Evolutionary conservation across 257 asterid species (phyloP), one percentile per base, ranked within the genome.

Genomic region (Apocynum venetum): DNA sequence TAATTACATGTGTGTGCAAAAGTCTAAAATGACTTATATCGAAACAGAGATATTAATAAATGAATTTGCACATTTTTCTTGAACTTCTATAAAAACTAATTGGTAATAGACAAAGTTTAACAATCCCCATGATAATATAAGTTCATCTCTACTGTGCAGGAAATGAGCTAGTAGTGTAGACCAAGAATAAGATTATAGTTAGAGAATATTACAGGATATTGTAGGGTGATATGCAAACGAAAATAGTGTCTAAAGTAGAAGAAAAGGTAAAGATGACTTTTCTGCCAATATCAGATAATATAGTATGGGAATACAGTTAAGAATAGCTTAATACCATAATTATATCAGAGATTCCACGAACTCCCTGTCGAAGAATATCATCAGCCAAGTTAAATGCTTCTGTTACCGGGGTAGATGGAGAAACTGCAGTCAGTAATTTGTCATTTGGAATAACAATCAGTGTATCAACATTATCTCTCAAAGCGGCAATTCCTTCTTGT

Each of bases 371-470:
- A 78, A 94, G 97, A 84, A 91, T 91, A 82, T 94, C 97, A 91
- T 91, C 98, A 81, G 98, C 98, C 80, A 94, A 89, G 88, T 91
- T 91, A 87, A 94, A 94, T 36, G 98, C 98, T 84, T 94, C 98
- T 55, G 97, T 92, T 55, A 94, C 97, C 53, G 98, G 98, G 14
- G 98, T 94, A 71, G 97, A 91, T 82, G 97, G 87, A 81, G 98
- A 91, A 83, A 94, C 96, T 48, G 97, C 97, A 66, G 93, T 90
- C 80, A 92, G 83, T 73, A 92, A 81, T 87, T 90, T 94, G 84
- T 94, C 98, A 77, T 94, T 92, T 81, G 98, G 97, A 83, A 94
- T 94, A 80, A 94, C 96, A 84, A 94, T 94, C 60, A 94, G 89
- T 14, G 98, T 94, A 87, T 92, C 98, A 40, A 94, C 98, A 75